phyloP scores from a whole-genome alignment of 495 filamentous ascomycete genomes.

The Hamigera avellanea region DNA sequence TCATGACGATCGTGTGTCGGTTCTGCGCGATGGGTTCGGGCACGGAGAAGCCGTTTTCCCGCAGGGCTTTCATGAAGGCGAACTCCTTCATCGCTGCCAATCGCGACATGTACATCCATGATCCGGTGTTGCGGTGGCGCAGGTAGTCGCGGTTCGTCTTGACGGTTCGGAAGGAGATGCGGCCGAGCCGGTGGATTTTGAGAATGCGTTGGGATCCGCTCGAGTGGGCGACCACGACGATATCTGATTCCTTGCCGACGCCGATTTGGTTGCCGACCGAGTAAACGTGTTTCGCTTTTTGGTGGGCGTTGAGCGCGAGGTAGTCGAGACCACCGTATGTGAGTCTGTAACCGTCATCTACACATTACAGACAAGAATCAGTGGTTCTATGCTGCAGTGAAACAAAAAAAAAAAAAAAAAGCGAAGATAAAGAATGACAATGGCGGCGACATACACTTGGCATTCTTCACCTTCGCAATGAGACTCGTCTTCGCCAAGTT shows the following conservation, averaged over 20 bases:
- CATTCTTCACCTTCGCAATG: constrained; percentile 87
- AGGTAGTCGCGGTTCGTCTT: constrained; percentile 95
- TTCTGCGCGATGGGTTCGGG: constrained; percentile 78
- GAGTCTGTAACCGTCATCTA: constrained; percentile 91
- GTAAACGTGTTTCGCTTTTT: constrained; percentile 66
- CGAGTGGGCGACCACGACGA: constrained; percentile 75
- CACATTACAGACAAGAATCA: background rate
- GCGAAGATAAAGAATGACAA: background rate
- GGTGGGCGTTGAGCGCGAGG: constrained; percentile 80
- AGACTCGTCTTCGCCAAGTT: constrained; percentile 84
- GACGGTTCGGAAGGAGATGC: constrained; percentile 93
- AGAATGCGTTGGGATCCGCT: constrained; percentile 55
- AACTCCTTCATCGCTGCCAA: constrained; percentile 87
- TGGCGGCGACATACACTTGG: constrained; percentile 49
- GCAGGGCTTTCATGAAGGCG: constrained; percentile 80
- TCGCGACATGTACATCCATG: constrained; percentile 96
- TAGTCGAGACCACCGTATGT: constrained; percentile 97
- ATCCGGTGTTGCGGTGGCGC: constrained; percentile 60
- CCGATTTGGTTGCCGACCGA: constrained; percentile 91
- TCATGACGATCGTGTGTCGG: constrained; percentile 93
- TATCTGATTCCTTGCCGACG: constrained; percentile 95
- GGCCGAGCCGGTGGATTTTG: constrained; percentile 89
- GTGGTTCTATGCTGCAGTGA: background rate
- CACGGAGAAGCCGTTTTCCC: constrained; percentile 74
- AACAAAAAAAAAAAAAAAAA: background rate